Base-by-base conservation (phyloP, 768 basidiomycete species). In the Calocybe cyanea region DNA sequence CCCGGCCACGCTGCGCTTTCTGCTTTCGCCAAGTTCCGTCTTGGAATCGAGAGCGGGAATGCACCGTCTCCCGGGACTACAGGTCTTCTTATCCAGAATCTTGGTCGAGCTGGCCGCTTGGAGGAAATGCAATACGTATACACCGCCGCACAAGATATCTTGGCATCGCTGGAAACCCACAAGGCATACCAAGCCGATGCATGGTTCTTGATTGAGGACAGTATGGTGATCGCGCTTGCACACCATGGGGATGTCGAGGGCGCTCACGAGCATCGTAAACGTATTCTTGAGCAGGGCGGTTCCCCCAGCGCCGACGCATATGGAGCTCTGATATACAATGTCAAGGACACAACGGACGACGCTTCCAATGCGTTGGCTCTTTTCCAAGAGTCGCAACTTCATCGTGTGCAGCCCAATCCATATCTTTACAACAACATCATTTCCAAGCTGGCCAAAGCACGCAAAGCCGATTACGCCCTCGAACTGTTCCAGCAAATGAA, bases 391-490 rank as follows among this genome's bases (percentile, higher is more conserved):
- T 76, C 86, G 17, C 76, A 82, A 49, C 63, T 68, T 35, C 76
- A 79, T 20, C 81, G 82, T 7, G 87, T 95, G 31, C 54, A 58
- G 24, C 86, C 92, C 13, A 93, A 90, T 58, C 74, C 85, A 38
- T 99, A 86, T 67, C 78, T 99, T 31, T 99, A 87, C 73, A 98
- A 99, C 71, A 97, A 91, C 56, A 86, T 94, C 68, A 97, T 99
- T 66, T 92, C 90, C 52, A 94, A 95, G 69, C 77, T 99, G 8
- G 84, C 92, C 24, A 92, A 87, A 63, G 96, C 96, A 2, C 80
- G 96, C 54, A 95, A 95, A 65, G 91, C 92, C 0, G 93, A 96
- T 52, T 73, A 81, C 38, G 93, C 92, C 0, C 66, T 99, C 43
- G 83, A 86, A 50, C 68, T 97, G 51, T 99, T 98, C 77, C 76